Evolutionary conservation across 371 early-diverging fungal genomes (phyloP).

Genomic region (Rhizomucor miehei): DNA sequence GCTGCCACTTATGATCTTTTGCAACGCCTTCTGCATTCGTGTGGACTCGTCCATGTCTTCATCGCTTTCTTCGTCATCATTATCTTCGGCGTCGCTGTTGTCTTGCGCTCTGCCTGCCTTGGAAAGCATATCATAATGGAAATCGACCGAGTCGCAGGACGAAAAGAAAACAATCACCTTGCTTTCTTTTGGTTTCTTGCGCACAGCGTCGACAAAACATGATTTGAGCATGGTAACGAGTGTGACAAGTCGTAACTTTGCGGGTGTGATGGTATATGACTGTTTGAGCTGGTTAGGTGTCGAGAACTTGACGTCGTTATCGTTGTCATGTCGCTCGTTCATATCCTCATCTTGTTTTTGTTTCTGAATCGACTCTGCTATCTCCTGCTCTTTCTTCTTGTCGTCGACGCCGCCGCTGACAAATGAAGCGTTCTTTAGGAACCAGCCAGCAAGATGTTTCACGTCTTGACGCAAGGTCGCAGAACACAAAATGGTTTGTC

Average conservation of each 20-base stretch:
- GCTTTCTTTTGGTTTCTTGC: conserved; percentile 35
- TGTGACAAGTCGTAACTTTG: conserved; percentile 89
- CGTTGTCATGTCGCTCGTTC: conserved; percentile 4
- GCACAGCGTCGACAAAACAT: conserved; percentile 42
- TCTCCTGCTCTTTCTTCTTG: neutral
- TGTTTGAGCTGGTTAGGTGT: conserved; percentile 86
- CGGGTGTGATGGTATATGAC: conserved; percentile 77
- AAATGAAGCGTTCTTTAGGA: conserved; percentile 70
- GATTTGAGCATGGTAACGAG: conserved; percentile 70
- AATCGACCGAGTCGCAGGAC: conserved; percentile 92
- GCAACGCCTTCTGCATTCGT: conserved; percentile 24
- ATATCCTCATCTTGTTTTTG: neutral
- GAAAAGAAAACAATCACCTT: conserved; percentile 89
- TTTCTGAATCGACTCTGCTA: neutral
- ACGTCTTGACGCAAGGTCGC: conserved; percentile 89
- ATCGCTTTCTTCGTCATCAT: conserved; percentile 36
- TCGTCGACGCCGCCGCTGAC: conserved; percentile 44
- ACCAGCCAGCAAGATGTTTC: conserved; percentile 75
- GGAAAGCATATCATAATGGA: conserved; percentile 75
- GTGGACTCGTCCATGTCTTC: conserved; percentile 18
- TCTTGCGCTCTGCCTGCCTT: conserved; percentile 53
- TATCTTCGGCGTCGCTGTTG: conserved; percentile 38
- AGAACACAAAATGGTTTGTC: conserved; percentile 91
- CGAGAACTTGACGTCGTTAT: conserved; percentile 45
- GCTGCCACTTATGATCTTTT: conserved; percentile 14